Percentiles rank a stretch among this genome's conserved stretches.
Evolutionary conservation across 768 basidiomycete genomes (phyloP).

Genomic region (Jaapia argillacea): DNA sequence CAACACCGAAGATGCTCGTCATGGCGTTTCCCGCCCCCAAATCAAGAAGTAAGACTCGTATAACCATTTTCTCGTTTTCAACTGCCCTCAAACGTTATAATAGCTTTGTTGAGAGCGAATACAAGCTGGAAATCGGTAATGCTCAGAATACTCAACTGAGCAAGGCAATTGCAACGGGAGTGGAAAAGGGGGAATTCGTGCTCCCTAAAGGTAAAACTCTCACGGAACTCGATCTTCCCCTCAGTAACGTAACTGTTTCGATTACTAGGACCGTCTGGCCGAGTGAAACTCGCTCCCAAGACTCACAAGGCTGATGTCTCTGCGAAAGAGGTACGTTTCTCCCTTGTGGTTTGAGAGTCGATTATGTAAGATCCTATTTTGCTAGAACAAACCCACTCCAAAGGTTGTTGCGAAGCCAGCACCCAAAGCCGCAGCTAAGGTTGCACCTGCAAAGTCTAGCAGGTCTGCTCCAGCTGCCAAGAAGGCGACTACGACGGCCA

Average conservation of each 20-base stretch:
- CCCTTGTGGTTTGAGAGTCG: too few relatives aligned
- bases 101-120: constrained; percentile 78
- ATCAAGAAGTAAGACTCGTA: constrained; percentile 64
- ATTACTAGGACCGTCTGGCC: constrained; percentile 32
- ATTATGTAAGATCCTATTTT: not conserved
- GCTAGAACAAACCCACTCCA: constrained; percentile 14
- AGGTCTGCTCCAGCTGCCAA: constrained; percentile 9
- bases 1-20: constrained; percentile 66
- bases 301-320: constrained; percentile 28
- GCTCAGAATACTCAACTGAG: constrained; percentile 74
- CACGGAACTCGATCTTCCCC: not conserved
- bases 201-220: constrained; percentile 70
- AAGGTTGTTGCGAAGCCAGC: constrained; percentile 15
- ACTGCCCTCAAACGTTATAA: constrained; percentile 7
- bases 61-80: constrained; percentile 4
- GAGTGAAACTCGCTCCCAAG: constrained; percentile 67
- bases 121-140: constrained; percentile 71
- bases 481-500: constrained; percentile 10
- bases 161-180: constrained; percentile 70
- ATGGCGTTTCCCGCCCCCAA: constrained; percentile 80
- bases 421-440: constrained; percentile 3
- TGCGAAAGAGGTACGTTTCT: constrained; percentile 45
- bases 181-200: constrained; percentile 72
- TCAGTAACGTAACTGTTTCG: not conserved
- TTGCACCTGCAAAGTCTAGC: not conserved